Base-by-base conservation (phyloP, 2,329 filamentous ascomycete species). In the Aspergillus jensenii region DNA sequence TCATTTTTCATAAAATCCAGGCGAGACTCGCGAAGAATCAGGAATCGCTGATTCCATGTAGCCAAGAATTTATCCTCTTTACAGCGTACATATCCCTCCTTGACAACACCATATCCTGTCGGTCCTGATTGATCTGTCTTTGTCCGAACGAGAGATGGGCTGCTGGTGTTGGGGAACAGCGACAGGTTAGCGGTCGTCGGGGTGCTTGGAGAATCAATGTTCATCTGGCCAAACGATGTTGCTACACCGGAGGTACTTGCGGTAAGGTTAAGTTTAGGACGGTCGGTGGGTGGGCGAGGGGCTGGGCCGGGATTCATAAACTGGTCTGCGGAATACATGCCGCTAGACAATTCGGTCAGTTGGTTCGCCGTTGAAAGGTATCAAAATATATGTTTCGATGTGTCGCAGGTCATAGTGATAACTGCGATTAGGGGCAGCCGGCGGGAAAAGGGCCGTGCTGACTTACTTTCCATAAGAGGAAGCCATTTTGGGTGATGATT, bases 241-340 rank as follows among this genome's bases (percentile, higher is more conserved):
- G 73, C 68, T 76, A 87, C 93, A 62, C 88, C 81, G 72, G 87
- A 90, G 67, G 80, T 61, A 86, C 84, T 72, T 85, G 90, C 61
- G 88, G 92, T 43, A 60, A 96, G 83, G 68, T 88, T 87, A 65
- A 96, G 85, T 71, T 90, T 88, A 60, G 92, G 90, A 68, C 90
- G 87, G 71, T 95, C 90, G 59, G 84, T 88, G 19, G 93, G 95
- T 60, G 95, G 93, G 69, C 90, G 89, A 65, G 95, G 95, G 66
- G 95, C 93, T 67, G 95, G 93, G 64, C 95, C 92, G 62, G 95
- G 92, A 76, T 98, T 98, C 90, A 98, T 96, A 80, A 98, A 98
- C 68, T 87, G 84, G 62, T 84, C 82, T 60, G 82, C 77, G 44
- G 83, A 79, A 75, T 87, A 88, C 68, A 86, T 81, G 71, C 63